Conservation (phyloP, 805 yeast genomes). For the Wickerhamomyces chambardii region DNA sequence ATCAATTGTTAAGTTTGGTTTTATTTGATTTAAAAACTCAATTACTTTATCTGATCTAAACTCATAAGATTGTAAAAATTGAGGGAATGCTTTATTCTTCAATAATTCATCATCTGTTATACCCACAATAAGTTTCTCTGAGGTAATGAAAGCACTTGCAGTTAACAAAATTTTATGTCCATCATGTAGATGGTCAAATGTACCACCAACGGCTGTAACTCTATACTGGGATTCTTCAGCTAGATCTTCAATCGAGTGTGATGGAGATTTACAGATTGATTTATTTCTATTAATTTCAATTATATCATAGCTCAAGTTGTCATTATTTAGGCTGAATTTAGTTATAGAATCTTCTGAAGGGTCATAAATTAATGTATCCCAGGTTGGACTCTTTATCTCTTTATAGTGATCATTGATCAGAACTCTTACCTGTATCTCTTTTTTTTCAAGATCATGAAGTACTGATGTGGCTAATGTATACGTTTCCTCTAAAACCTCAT, state of each 20-base stretch:
- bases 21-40: slow-evolving; percentile 37
- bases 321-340: slow-evolving; percentile 3
- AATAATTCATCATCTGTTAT: slow-evolving; percentile 71
- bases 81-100: slow-evolving; percentile 64
- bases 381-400: slow-evolving; percentile 6
- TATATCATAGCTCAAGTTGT: background rate
- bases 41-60: slow-evolving; percentile 37
- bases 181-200: slow-evolving; percentile 93
- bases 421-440: slow-evolving; percentile 8
- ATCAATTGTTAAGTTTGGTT: slow-evolving; percentile 38
- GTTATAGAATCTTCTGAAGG: slow-evolving; percentile 6
- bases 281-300: slow-evolving; percentile 6
- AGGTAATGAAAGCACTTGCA: slow-evolving; percentile 55
- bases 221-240: slow-evolving; percentile 18
- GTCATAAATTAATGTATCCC: slow-evolving; percentile 13
- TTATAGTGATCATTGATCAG: slow-evolving; percentile 16
- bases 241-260: slow-evolving; percentile 8
- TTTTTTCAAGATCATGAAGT: slow-evolving; percentile 1
- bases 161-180: slow-evolving; percentile 88
- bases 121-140: slow-evolving; percentile 59
- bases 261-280: background rate
- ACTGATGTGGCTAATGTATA: slow-evolving; percentile 12
- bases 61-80: slow-evolving; percentile 50
- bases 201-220: slow-evolving; percentile 79
- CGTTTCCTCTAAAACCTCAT: slow-evolving; percentile 11